phyloP scores from a whole-genome alignment of 805 yeast genomes.

The Kluyveromyces wickerhamii region DNA sequence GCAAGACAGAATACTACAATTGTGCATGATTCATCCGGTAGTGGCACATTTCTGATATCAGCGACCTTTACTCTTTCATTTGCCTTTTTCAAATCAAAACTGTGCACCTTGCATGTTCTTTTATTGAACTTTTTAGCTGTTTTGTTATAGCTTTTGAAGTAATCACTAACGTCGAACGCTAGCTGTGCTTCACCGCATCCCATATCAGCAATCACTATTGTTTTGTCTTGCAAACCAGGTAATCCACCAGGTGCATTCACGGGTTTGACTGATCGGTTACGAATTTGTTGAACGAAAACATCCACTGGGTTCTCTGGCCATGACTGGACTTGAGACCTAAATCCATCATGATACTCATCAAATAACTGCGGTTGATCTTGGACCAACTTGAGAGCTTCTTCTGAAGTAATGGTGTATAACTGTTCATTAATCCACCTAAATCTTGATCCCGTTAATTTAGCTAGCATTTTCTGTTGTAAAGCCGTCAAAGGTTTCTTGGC shows the following conservation, averaged over 20 bases:
- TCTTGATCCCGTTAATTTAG: conserved; percentile 87
- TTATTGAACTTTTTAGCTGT: conserved; percentile 32
- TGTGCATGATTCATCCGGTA: conserved; percentile 68
- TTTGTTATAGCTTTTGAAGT: conserved; percentile 32
- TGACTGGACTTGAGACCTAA: conserved; percentile 85
- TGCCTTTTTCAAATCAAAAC: conserved; percentile 86
- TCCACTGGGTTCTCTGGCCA: conserved; percentile 99
- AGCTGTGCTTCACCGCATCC: conserved; percentile 98
- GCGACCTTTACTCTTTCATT: conserved; percentile 93
- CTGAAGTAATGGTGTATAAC: conserved; percentile 79
- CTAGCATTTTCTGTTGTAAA: conserved; percentile 91
- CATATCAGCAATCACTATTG: conserved; percentile 90
- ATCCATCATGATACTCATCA: conserved; percentile 93
- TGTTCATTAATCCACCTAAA: conserved; percentile 98
- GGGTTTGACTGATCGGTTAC: conserved; percentile 49
- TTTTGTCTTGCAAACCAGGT: conserved; percentile 54
- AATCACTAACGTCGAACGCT: conserved; percentile 53
- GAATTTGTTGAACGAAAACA: conserved; percentile 68
- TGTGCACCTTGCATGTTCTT: conserved; percentile 58
- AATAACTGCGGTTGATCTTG: conserved; percentile 78
- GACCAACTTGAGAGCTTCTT: conserved; percentile 64
- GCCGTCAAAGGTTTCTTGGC: conserved; percentile 58
- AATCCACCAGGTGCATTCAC: conserved; percentile 94
- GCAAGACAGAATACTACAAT: conserved; percentile 92
- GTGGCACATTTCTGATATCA: conserved; percentile 85